These are phyloP conservation scores for Fusarium dimerum DNA, from an alignment of 2,329 filamentous ascomycete genomes.

Conservation along the genomic window DNA sequence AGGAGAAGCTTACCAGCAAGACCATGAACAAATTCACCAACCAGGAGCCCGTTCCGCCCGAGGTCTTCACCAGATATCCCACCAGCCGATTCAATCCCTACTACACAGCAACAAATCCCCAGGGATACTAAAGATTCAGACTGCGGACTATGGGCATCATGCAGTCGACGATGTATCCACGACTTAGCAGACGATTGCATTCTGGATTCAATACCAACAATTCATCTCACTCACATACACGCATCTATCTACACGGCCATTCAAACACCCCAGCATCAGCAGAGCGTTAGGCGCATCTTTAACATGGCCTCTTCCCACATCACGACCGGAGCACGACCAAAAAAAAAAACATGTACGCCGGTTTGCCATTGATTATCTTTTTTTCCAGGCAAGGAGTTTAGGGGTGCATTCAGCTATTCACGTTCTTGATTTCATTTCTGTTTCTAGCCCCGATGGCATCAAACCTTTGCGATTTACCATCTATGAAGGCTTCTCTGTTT, in stretches of 20 bases:
- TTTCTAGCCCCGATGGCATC: constrained; percentile 23
- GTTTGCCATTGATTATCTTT: constrained; percentile 8
- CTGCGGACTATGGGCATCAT: background rate
- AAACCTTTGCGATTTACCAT: background rate
- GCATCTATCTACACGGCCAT: constrained; percentile 5
- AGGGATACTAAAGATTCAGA: constrained; percentile 8
- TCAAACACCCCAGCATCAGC: background rate
- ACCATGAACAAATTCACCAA: constrained; percentile 14
- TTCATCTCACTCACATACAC: constrained; percentile 15
- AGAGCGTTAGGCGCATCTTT: background rate
- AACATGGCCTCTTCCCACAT: background rate
- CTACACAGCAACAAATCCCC: constrained; percentile 17
- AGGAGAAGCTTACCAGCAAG: constrained; percentile 28
- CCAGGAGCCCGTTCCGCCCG: constrained; percentile 8
- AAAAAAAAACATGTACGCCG: background rate
- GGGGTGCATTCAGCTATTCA: constrained; percentile 3
- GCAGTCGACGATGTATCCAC: constrained; percentile 2
- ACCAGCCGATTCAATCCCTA: constrained; percentile 4
- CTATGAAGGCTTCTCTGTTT: background rate
- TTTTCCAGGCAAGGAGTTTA: constrained; percentile 25
- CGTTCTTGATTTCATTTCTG: constrained; percentile 15
- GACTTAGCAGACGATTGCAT: constrained; percentile 2
- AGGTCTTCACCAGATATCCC: constrained; percentile 12
- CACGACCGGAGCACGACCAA: background rate
- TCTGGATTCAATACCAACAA: constrained; percentile 9